phyloP scores from a whole-genome alignment of 108 stramenopile species.

The Tribonema minus region DNA sequence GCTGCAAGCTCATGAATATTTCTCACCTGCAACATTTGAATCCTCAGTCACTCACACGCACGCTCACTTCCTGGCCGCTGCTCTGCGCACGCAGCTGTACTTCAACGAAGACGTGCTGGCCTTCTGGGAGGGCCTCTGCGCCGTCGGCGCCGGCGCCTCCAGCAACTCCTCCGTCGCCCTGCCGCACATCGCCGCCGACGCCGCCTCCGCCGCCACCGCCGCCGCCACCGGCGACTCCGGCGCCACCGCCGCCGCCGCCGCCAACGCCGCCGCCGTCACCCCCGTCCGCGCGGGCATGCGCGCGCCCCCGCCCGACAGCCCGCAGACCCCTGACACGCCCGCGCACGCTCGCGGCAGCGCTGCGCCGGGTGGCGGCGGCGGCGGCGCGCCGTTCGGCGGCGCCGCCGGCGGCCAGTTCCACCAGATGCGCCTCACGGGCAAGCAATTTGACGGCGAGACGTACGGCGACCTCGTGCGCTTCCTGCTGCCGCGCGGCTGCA shows the following conservation, averaged over 20 bases:
- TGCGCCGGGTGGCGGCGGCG: background rate
- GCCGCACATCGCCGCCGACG: background rate
- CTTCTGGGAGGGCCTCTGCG: slow-evolving; percentile 13
- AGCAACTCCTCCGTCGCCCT: too few relatives aligned
- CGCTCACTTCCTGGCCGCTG: background rate
- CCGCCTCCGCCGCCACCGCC: background rate
- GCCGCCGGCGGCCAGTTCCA: background rate
- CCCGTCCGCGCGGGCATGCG: too few relatives aligned
- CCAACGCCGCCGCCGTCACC: background rate
- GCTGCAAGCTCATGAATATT: background rate
- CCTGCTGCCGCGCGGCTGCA: slow-evolving; percentile 2
- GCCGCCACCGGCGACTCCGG: background rate
- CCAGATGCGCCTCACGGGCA: background rate
- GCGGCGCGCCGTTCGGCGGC: background rate
- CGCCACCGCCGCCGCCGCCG: background rate
- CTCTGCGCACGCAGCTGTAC: slow-evolving; percentile 15
- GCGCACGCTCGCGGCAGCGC: too few relatives aligned
- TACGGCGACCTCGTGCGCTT: slow-evolving; percentile 22
- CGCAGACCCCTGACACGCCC: too few relatives aligned
- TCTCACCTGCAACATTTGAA: too few relatives aligned
- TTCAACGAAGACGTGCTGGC: slow-evolving; percentile 28
- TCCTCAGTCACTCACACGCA: too few relatives aligned
- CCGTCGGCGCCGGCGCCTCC: background rate
- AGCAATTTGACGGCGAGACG: slow-evolving; percentile 14
- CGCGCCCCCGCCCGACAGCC: too few relatives aligned